Evolutionary conservation across 441 rosid genomes (phyloP).

Genomic region (Eruca vesicaria): DNA sequence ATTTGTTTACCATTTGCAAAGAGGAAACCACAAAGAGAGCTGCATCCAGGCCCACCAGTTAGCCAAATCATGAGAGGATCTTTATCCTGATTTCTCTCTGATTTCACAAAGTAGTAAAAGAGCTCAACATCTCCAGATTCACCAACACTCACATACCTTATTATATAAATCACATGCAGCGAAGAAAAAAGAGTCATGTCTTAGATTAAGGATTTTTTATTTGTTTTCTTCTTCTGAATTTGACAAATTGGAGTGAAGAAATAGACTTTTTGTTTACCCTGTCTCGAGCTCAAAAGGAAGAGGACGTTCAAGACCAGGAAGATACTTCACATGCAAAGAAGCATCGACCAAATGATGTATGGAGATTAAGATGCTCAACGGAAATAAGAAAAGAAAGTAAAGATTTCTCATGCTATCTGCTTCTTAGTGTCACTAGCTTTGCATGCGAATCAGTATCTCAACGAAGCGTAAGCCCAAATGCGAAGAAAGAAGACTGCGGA

Average conservation of each 20-base stretch:
- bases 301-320: slow-evolving; percentile 69
- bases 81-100: slow-evolving; percentile 45
- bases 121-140: slow-evolving; percentile 58
- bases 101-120: slow-evolving; percentile 67
- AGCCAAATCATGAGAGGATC: slow-evolving; percentile 82
- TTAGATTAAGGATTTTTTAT: background rate
- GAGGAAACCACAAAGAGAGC: slow-evolving; percentile 50
- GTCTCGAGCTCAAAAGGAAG: slow-evolving; percentile 83
- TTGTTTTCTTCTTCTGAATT: background rate
- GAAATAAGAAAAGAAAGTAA: background rate
- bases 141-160: slow-evolving; percentile 69
- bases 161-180: background rate
- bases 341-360: slow-evolving; percentile 21
- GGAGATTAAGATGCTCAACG: background rate
- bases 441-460: background rate
- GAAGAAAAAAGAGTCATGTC: background rate
- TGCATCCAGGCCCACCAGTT: slow-evolving; percentile 86
- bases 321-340: slow-evolving; percentile 41
- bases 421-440: background rate
- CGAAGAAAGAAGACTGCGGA: slow-evolving; percentile 15
- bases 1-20: slow-evolving; percentile 52
- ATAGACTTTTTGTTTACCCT: slow-evolving; percentile 22
- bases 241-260: background rate
- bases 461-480: background rate
- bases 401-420: slow-evolving; percentile 13